Conservation (phyloP, 345 rosid species). For the Rhodomyrtus tomentosa region DNA sequence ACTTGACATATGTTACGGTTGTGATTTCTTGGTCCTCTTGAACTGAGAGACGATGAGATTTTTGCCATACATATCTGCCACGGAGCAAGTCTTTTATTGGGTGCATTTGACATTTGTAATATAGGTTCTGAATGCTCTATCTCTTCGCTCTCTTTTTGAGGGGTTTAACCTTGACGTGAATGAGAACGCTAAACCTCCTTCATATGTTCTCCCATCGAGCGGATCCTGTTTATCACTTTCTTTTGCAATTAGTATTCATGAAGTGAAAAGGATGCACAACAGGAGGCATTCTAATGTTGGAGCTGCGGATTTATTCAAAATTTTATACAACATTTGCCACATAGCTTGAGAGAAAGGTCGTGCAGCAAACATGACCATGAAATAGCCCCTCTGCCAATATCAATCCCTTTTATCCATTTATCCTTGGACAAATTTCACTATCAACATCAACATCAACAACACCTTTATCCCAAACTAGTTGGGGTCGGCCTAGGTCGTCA, state of each 20-base stretch:
- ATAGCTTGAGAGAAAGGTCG: background rate
- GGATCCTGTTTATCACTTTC: background rate
- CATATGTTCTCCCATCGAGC: too few relatives aligned
- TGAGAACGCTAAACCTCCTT: background rate
- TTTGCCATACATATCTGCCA: too few relatives aligned
- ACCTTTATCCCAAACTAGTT: too few relatives aligned
- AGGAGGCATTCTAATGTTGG: background rate
- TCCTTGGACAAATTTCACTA: background rate
- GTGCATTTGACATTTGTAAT: too few relatives aligned
- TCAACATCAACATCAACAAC: too few relatives aligned
- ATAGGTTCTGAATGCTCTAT: too few relatives aligned
- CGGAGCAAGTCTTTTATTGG: too few relatives aligned
- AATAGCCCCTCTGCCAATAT: background rate
- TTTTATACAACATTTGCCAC: background rate
- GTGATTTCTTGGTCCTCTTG: background rate
- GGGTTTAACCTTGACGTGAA: background rate
- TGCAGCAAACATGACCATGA: background rate
- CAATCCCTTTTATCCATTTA: background rate
- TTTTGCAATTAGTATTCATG: background rate
- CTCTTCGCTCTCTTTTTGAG: too few relatives aligned
- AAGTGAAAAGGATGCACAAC: background rate
- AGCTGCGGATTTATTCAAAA: background rate
- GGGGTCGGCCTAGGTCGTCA: too few relatives aligned
- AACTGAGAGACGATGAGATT: background rate
- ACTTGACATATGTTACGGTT: background rate